Percentiles rank a stretch among this genome's conserved stretches.
phyloP scores from a whole-genome alignment of 257 asterid species.

The Gentiana dahurica region DNA sequence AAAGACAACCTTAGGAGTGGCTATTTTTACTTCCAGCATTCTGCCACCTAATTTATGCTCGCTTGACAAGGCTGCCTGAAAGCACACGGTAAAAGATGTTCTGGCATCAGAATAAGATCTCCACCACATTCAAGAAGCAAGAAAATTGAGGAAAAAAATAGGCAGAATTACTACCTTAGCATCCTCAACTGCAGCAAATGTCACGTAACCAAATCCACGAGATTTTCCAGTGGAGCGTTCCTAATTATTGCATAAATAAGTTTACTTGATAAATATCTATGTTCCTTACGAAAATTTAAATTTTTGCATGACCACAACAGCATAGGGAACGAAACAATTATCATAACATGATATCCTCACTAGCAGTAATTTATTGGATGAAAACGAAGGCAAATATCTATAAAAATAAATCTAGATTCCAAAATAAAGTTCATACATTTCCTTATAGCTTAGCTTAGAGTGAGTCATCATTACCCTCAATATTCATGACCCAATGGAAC shows the following conservation, averaged over 20 bases:
- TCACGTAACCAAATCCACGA: slow-evolving; percentile 96
- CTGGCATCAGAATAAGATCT: slow-evolving; percentile 2
- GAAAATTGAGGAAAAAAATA: neutral
- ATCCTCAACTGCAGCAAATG: slow-evolving; percentile 71
- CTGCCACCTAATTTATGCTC: slow-evolving; percentile 85
- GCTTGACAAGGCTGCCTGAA: slow-evolving; percentile 65
- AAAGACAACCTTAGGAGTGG: slow-evolving; percentile 82
- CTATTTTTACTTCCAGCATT: slow-evolving; percentile 91
- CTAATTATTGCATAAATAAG: slow-evolving; percentile 24
- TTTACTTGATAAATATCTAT: too few relatives aligned
- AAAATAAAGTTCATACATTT: too few relatives aligned
- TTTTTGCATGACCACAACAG: too few relatives aligned
- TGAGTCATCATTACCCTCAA: too few relatives aligned
- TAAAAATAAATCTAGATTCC: too few relatives aligned
- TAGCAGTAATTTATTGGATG: too few relatives aligned
- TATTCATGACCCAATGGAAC: too few relatives aligned
- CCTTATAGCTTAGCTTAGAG: too few relatives aligned
- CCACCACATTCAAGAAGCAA: neutral
- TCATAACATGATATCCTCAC: too few relatives aligned
- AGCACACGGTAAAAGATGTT: slow-evolving; percentile 4
- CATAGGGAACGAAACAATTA: too few relatives aligned
- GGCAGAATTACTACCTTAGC: slow-evolving; percentile 51
- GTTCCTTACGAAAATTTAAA: too few relatives aligned
- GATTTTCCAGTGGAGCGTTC: slow-evolving; percentile 94
- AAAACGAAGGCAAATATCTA: too few relatives aligned